Conservation (phyloP, 78 protist genomes). For the Dictyostelium discoideum region dicty_2.7 NC_007088.5:1843001-1843500, state of each 20-base stretch:
- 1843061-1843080: not conserved
- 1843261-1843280: not conserved
- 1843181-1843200: not conserved
- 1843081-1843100: not conserved
- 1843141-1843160: not conserved
- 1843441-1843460: conserved; percentile 9
- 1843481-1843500: conserved; percentile 13
- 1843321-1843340: not conserved
- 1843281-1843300: not conserved
- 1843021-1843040: not conserved
- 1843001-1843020: conserved; percentile 9
- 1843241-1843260: not conserved
- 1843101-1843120: not conserved
- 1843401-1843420: not conserved
- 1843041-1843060: not conserved
- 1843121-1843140: not conserved
- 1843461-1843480: conserved; percentile 25
- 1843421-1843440: conserved; percentile 1
- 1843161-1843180: not conserved
- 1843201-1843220: not conserved
- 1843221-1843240: conserved; percentile 19
- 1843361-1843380: not conserved
- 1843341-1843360: conserved; percentile 8
- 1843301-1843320: conserved; percentile 2
- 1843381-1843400: conserved; percentile 2